A percentile compares a stretch with the other conserved stretches of the same genome.
Evolutionary conservation across 2,329 filamentous ascomycete species (phyloP).

Genomic region (Stachybotrys elegans): DNA sequence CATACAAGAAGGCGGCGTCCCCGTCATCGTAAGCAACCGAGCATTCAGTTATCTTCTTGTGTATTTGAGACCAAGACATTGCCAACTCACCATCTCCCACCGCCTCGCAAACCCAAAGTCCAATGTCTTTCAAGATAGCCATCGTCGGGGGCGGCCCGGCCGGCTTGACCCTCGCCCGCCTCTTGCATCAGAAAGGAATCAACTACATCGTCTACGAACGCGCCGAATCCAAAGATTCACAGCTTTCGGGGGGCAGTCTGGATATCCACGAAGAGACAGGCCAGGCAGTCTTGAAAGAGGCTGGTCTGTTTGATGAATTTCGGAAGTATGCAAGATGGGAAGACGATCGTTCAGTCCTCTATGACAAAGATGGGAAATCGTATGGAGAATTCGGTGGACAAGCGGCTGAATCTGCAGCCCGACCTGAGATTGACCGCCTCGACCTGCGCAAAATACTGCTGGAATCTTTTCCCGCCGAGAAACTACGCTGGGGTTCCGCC

Average conservation of each 20-base stretch:
- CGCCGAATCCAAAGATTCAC: conserved; percentile 19
- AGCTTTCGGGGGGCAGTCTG: conserved; percentile 39
- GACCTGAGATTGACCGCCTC: conserved; percentile 34
- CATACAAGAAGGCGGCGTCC: too few relatives aligned
- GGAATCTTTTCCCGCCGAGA: conserved; percentile 19
- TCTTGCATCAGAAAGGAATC: conserved; percentile 39
- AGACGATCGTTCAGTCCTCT: conserved; percentile 10
- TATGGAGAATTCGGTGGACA: conserved; percentile 10
- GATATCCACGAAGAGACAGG: conserved; percentile 47
- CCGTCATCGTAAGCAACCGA: too few relatives aligned
- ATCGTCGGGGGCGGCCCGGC: conserved; percentile 44
- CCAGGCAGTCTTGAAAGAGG: conserved; percentile 41
- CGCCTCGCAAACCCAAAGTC: too few relatives aligned
- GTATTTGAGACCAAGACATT: too few relatives aligned
- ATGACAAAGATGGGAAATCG: conserved; percentile 21
- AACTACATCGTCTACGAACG: conserved; percentile 43
- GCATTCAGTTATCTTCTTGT: too few relatives aligned
- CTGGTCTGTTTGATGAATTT: conserved; percentile 43
- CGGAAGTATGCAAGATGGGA: conserved; percentile 27
- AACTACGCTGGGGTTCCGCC: conserved; percentile 29
- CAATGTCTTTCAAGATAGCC: conserved; percentile 26
- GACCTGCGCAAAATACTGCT: conserved; percentile 29
- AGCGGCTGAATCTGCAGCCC: conserved; percentile 1
- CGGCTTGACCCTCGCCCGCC: conserved; percentile 34
- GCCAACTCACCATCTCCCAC: too few relatives aligned